Conservation (phyloP, 2,329 filamentous ascomycete genomes). For the Aspergillus calidoustus region DNA sequence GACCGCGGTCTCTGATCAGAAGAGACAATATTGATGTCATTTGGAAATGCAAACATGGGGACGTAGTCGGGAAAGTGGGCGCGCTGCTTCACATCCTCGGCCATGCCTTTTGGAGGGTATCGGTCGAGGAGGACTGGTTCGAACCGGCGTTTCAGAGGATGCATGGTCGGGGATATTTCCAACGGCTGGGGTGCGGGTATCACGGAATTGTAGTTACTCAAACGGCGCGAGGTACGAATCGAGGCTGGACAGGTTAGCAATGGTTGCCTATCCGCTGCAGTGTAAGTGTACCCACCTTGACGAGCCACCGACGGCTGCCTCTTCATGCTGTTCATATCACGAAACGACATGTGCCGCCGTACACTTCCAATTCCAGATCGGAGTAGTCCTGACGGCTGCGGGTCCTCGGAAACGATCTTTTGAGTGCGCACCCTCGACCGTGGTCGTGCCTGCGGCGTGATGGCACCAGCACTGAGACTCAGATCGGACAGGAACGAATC, state of each 20-base stretch:
- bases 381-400: conserved; percentile 50
- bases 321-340: conserved; percentile 94
- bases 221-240: conserved; percentile 78
- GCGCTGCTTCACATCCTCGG: conserved; percentile 77
- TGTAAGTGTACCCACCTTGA: conserved; percentile 63
- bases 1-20: conserved; percentile 90
- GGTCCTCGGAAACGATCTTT: conserved; percentile 78
- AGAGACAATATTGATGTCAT: conserved; percentile 95
- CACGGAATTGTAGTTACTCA: conserved; percentile 98
- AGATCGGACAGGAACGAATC: conserved; percentile 93
- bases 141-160: conserved; percentile 89
- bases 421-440: conserved; percentile 81
- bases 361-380: conserved; percentile 79
- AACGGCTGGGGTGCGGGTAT: conserved; percentile 92
- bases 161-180: conserved; percentile 88
- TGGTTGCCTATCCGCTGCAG: background rate
- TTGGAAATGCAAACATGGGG: conserved; percentile 98
- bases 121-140: conserved; percentile 95
- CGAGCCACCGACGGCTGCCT: conserved; percentile 78
- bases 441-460: conserved; percentile 66
- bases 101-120: conserved; percentile 82
- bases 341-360: conserved; percentile 86
- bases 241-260: conserved; percentile 56
- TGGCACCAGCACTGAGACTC: conserved; percentile 82
- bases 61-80: conserved; percentile 95